A percentile compares a stretch with the other conserved stretches of the same genome.
These are phyloP conservation scores for Candida glaebosa DNA, from an alignment of 805 yeast genomes.

Conservation along the genomic window DNA sequence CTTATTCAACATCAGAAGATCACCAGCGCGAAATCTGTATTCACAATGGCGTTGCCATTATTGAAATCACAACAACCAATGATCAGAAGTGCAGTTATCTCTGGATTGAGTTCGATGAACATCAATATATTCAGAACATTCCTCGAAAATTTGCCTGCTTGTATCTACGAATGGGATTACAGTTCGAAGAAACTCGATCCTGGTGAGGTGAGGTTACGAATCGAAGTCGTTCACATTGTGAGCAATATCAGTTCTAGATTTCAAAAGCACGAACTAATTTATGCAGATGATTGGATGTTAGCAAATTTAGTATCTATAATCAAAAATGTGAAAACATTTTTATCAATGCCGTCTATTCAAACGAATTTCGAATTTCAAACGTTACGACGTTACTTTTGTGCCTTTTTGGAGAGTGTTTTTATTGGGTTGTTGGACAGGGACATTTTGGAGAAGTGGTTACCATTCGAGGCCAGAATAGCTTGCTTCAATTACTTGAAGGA, in stretches of 20 bases:
- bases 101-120: slow-evolving; percentile 85
- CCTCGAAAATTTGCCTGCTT: slow-evolving; percentile 67
- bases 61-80: slow-evolving; percentile 64
- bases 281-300: slow-evolving; percentile 66
- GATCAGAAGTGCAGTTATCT: slow-evolving; percentile 81
- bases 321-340: slow-evolving; percentile 57
- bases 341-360: slow-evolving; percentile 58
- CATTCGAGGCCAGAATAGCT: slow-evolving; percentile 79
- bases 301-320: slow-evolving; percentile 59
- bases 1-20: slow-evolving; percentile 88
- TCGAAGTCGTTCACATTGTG: slow-evolving; percentile 76
- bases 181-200: slow-evolving; percentile 27
- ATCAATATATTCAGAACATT: slow-evolving; percentile 83
- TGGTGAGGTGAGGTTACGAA: slow-evolving; percentile 48
- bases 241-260: slow-evolving; percentile 65
- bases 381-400: slow-evolving; percentile 79
- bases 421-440: slow-evolving; percentile 45
- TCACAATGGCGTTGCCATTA: slow-evolving; percentile 82
- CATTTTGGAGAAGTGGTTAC: slow-evolving; percentile 55
- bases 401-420: slow-evolving; percentile 73
- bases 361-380: slow-evolving; percentile 68
- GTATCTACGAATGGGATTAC: slow-evolving; percentile 47
- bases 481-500: slow-evolving; percentile 81
- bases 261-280: slow-evolving; percentile 43
- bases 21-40: slow-evolving; percentile 87